Percentiles rank a stretch among this genome's conserved stretches.
These are phyloP conservation scores for Arachis stenosperma DNA, from an alignment of 306 rosid genomes.

Conservation along the genomic window DNA sequence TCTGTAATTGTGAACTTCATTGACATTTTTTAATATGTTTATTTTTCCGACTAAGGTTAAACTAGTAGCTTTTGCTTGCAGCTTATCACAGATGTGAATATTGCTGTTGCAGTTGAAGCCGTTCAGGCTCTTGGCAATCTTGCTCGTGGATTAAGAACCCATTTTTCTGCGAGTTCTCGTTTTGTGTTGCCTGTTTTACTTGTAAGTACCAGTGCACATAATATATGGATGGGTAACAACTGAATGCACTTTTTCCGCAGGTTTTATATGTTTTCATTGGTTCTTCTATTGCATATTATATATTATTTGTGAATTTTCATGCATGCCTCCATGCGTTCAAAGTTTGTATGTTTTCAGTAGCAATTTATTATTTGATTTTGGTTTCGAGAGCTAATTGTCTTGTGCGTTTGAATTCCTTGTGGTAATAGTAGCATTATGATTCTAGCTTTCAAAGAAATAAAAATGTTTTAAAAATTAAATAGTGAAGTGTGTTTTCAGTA, in stretches of 20 bases:
- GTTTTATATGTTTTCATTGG: conserved; percentile 5
- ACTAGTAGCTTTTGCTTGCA: conserved; percentile 51
- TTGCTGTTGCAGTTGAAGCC: conserved; percentile 99
- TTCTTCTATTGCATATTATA: not conserved
- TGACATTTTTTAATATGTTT: not conserved
- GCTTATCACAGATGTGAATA: conserved; percentile 98
- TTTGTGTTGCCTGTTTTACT: conserved; percentile 92
- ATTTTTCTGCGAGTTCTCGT: conserved; percentile 95
- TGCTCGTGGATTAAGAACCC: conserved; percentile 84
- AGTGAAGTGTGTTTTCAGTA: conserved; percentile 11
- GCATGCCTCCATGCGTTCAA: too few relatives aligned
- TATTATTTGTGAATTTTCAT: not conserved
- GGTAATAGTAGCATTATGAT: conserved; percentile 4
- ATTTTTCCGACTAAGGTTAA: not conserved
- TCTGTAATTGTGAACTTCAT: not conserved
- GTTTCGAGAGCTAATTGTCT: not conserved
- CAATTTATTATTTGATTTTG: conserved; percentile 7
- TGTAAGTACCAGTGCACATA: conserved; percentile 56
- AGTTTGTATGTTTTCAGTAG: not conserved
- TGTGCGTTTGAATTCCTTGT: conserved; percentile 20
- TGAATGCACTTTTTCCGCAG: not conserved
- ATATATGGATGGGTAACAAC: conserved; percentile 8
- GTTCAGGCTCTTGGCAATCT: conserved; percentile 98
- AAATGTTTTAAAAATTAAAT: conserved; percentile 10
- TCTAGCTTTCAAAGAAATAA: conserved; percentile 7